Base-by-base conservation (phyloP, 2,329 filamentous ascomycete species). In the Ophiostoma populinum region DNA sequence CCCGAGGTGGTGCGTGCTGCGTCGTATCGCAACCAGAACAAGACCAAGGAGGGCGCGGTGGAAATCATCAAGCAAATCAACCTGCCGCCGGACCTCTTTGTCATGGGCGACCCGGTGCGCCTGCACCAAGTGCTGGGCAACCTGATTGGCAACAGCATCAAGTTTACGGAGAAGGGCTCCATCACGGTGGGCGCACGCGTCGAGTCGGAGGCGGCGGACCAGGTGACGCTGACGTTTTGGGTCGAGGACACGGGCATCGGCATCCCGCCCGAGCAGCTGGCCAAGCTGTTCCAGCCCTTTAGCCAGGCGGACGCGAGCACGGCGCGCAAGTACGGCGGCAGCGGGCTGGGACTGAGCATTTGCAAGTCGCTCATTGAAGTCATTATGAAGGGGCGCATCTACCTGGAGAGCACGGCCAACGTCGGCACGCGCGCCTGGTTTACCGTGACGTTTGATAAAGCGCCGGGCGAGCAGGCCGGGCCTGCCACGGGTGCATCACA, bases 311-410 rank as follows among this genome's bases (percentile, higher is more conserved):
- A 94, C 55, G 80, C 78, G 32, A 90, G 81, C 46, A 92, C 85
- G 3, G 83, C 85, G 36, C 67, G 86, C 35, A 90, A 85, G 50
- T 94, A 93, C 46, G 86, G 86, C 26, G 86, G 86, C 28, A 93
- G 83, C 45, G 86, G 86, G 17, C 71, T 94, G 3, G 86, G 86
- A 2, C 64, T 94, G 28, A 92, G 81, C 49, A 94, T 94, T 44
- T 93, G 86, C 67, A 93, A 93, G 55, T 86, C 81, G 1, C 73
- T 94, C 28, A 85, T 94, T 42, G 81, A 93, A 56, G 82, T 80
- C 15, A 86, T 92, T 55, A 86, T 94, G 70, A 75, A 81, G 41
- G 86, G 86, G 27, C 74, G 68, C 41, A 92, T 94, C 41, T 75
- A 75, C 55, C 67, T 94, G 1, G 78, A 90, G 41, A 90, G 80